phyloP scores from a whole-genome alignment of 2,329 filamentous ascomycete species.

The Penicillium sp. region DNA sequence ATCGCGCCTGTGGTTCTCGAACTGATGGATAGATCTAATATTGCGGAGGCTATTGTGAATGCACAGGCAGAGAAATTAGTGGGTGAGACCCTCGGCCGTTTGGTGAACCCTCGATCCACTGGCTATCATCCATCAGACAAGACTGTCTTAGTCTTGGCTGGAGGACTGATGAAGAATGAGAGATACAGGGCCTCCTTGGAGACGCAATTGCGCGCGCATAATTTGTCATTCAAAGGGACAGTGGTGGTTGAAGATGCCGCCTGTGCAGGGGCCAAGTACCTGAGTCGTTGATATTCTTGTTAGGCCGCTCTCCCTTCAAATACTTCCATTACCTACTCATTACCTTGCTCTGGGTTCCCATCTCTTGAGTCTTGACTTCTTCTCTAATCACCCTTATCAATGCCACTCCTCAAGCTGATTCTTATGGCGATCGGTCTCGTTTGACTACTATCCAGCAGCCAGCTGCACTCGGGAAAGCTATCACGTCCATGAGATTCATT shows the following conservation, averaged over 20 bases:
- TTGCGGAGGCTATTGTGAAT: conserved; percentile 15
- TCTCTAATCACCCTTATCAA: neutral
- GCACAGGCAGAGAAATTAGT: conserved; percentile 12
- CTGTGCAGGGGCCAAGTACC: conserved; percentile 4
- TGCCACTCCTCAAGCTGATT: neutral
- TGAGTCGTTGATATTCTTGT: neutral
- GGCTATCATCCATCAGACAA: conserved; percentile 8
- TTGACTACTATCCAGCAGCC: neutral
- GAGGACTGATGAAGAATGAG: conserved; percentile 21
- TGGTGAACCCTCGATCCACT: conserved; percentile 13
- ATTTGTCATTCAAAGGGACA: conserved; percentile 7
- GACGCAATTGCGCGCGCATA: conserved; percentile 4
- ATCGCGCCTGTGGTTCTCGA: conserved; percentile 16
- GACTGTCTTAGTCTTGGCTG: conserved; percentile 20
- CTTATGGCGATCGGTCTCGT: too few species aligned
- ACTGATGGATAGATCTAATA: neutral
- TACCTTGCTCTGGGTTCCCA: too few species aligned
- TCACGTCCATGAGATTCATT: neutral
- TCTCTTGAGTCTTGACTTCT: too few species aligned
- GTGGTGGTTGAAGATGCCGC: conserved; percentile 18
- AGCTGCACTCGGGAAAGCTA: neutral
- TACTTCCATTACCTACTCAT: too few species aligned
- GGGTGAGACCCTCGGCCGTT: conserved; percentile 13
- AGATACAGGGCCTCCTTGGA: conserved; percentile 13
- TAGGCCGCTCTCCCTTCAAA: too few species aligned